phyloP scores from a whole-genome alignment of 1,284 basidiomycete species.

The Cutaneotrichosporon sp. region DNA sequence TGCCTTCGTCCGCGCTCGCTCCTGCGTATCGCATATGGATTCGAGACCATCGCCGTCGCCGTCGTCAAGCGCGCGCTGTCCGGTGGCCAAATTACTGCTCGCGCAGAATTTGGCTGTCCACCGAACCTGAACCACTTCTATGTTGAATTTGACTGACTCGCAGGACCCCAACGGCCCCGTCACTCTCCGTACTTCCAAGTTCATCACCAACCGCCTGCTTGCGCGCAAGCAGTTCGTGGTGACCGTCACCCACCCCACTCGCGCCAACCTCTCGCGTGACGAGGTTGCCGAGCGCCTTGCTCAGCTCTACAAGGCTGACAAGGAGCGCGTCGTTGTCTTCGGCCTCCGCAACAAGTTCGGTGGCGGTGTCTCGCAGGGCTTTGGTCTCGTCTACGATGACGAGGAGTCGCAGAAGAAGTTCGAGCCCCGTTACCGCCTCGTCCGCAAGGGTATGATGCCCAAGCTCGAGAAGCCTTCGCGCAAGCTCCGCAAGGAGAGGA shows the following conservation, averaged over 20 bases:
- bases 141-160: background rate
- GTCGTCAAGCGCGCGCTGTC: too few relatives aligned
- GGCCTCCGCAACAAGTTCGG: slow-evolving; percentile 88
- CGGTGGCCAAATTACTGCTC: too few relatives aligned
- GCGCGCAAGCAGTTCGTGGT: slow-evolving; percentile 83
- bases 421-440: slow-evolving; percentile 92
- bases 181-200: slow-evolving; percentile 97
- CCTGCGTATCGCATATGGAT: too few relatives aligned
- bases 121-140: background rate
- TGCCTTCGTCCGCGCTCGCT: too few relatives aligned
- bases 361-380: slow-evolving; percentile 96
- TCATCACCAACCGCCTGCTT: slow-evolving; percentile 98
- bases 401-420: slow-evolving; percentile 93
- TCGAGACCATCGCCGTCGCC: too few relatives aligned
- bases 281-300: slow-evolving; percentile 94
- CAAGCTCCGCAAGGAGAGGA: slow-evolving; percentile 98
- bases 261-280: slow-evolving; percentile 87
- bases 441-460: slow-evolving; percentile 69
- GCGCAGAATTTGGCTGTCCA: too few relatives aligned
- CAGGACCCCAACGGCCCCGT: slow-evolving; percentile 80
- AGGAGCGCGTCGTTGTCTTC: slow-evolving; percentile 59
- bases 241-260: slow-evolving; percentile 92
- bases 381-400: slow-evolving; percentile 96
- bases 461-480: slow-evolving; percentile 91
- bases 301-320: slow-evolving; percentile 59